Base-by-base conservation (phyloP, 306 rosid genomes). In the Delonix regia region DNA sequence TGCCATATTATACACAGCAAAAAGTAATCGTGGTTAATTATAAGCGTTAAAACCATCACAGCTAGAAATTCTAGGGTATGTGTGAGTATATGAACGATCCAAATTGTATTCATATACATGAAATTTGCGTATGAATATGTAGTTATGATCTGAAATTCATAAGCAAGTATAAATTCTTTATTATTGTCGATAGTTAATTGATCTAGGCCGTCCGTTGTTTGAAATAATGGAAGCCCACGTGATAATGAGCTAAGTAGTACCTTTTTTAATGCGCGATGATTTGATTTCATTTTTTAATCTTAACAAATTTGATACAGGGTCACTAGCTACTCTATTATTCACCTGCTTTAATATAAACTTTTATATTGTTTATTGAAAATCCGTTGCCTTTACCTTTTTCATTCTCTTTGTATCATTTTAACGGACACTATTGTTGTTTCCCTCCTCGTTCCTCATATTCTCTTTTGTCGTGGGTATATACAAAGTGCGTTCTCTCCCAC, bases 201-300 rank as follows among this genome's bases (percentile, higher is more conserved):
- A 78, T 65, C 15, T 13, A 5, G 59, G 75, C 71, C 78, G 77
- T 61, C 71, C 65, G 66, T 78, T 48, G 56, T 60, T 77, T 45
- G 59, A 64, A 76, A 42, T 66, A 77, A 64, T 18, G 75, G 73
- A 66, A 49, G 24, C 73, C 52, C 66, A 68, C 55, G 42, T 70
- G 67, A 65, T 1, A 30, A 44, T 27, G 87, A 80, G 77, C 22
- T 14, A 45, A 55, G 68, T 7, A 27, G 16, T 33, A 36, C 39
- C n/a, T n/a, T 36, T 63, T 63, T 4, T 30, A 44, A 73, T 36
- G 72, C 24, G 28, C 22, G 38, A 80, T 64, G 27, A 71, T 71
- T 71, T 24, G 13, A 64, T 65, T 45, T 25, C 45, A 67, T 30
- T 49, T 18, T 76, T 51, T 41, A 2, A 28, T 25, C 5, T 33